These are phyloP conservation scores for Beauveria asiatica DNA, from an alignment of 2,329 filamentous ascomycete genomes.

Conservation along the genomic window DNA sequence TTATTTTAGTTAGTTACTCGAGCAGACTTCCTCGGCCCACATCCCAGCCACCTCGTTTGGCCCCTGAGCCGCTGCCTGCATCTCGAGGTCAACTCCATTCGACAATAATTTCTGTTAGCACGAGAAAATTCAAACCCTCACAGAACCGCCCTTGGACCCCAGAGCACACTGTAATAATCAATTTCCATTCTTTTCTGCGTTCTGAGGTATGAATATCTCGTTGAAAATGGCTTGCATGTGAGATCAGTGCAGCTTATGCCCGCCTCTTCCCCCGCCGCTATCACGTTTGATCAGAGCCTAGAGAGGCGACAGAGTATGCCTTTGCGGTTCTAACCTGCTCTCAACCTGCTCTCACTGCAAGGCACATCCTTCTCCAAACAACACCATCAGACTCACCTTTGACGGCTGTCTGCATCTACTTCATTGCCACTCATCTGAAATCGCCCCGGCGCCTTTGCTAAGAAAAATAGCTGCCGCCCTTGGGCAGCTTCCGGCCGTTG, in stretches of 20 bases:
- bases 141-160: no score
- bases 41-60: constrained; percentile 20
- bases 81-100: constrained; percentile 20
- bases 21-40: neutral
- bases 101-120: constrained; percentile 25
- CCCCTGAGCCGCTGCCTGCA: constrained; percentile 14
- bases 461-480: neutral
- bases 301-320: neutral
- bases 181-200: no score
- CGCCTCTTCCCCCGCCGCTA: no score
- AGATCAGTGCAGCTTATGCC: no score
- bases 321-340: neutral
- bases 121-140: neutral
- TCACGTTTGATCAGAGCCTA: neutral
- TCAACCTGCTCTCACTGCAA: neutral
- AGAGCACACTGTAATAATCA: no score
- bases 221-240: no score
- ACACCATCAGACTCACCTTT: neutral
- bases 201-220: no score
- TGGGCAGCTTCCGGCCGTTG: no score
- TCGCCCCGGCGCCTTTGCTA: neutral
- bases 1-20: neutral
- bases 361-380: neutral
- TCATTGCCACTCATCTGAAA: no score
- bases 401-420: no score